Evolutionary conservation across 352 stramenopile genomes (phyloP).

Genomic region (Phytopythium boreale): DNA sequence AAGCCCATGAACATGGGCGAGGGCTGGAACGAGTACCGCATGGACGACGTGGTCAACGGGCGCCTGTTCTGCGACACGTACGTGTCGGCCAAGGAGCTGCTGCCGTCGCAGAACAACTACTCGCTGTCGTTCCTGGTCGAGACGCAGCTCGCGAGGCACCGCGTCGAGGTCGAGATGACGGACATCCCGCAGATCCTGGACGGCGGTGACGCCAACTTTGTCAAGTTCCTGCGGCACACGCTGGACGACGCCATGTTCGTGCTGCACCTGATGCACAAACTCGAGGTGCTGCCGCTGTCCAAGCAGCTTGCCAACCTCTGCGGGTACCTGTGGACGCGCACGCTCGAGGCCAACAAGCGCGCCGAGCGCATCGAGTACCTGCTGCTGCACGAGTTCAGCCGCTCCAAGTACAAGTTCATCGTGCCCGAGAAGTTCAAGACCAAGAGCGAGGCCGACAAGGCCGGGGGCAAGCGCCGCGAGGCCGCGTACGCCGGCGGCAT

Average conservation of each 20-base stretch:
- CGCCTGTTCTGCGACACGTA: constrained; percentile 98
- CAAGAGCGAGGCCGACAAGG: constrained; percentile 59
- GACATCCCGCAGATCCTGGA: constrained; percentile 94
- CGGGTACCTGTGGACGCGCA: constrained; percentile 97
- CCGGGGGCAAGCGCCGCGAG: constrained; percentile 55
- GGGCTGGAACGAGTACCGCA: constrained; percentile 86
- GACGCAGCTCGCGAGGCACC: constrained; percentile 87
- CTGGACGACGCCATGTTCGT: constrained; percentile 96
- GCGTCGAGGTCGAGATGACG: constrained; percentile 93
- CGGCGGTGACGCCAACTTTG: constrained; percentile 86
- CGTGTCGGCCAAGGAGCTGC: constrained; percentile 95
- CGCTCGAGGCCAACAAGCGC: constrained; percentile 95
- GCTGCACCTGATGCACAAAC: constrained; percentile 95
- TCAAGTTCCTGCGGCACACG: constrained; percentile 93
- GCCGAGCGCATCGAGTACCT: constrained; percentile 99
- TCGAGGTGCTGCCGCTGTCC: constrained; percentile 97
- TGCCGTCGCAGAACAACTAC: constrained; percentile 98
- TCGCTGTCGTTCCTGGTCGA: constrained; percentile 93
- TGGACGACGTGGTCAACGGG: constrained; percentile 90
- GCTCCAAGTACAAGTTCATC: constrained; percentile 96
- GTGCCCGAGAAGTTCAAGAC: constrained; percentile 94
- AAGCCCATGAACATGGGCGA: constrained; percentile 79
- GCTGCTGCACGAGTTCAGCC: constrained; percentile 98
- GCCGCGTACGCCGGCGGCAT: constrained; percentile 98
- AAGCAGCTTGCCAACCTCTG: constrained; percentile 99